Evolutionary conservation across 176 grass and related monocot genomes (phyloP).

Genomic region (Chrysopogon serrulatus): DNA sequence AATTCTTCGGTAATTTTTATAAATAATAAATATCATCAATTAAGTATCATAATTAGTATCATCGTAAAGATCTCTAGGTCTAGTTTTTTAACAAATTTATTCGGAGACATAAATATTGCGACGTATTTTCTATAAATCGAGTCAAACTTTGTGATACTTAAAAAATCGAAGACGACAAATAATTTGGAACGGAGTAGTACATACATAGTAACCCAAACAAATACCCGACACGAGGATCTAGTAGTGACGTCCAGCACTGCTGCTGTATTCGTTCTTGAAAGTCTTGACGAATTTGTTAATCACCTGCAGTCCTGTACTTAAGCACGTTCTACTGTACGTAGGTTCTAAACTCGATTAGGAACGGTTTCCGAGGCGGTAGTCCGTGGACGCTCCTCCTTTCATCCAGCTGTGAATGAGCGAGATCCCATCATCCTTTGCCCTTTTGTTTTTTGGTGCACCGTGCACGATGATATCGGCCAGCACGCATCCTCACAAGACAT

Average conservation of each 20-base stretch:
- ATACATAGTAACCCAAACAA: no score
- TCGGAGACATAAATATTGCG: no score
- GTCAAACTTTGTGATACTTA: no score
- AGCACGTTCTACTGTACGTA: background rate
- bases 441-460: background rate
- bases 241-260: background rate
- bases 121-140: no score
- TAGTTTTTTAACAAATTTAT: no score
- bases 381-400: background rate
- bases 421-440: background rate
- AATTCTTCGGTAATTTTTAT: no score
- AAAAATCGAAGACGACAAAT: no score
- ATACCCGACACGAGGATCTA: background rate
- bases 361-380: background rate
- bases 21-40: no score
- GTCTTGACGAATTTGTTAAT: background rate
- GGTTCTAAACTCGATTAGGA: background rate
- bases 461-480: background rate
- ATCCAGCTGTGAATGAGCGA: conserved; percentile 22
- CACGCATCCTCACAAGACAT: background rate
- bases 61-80: no score
- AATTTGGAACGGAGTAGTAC: no score
- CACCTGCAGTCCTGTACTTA: background rate
- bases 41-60: no score
- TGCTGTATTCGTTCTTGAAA: no score